A percentile compares a stretch with the other conserved stretches of the same genome.
These are phyloP conservation scores for Eimeria necatrix DNA, from an alignment of 169 alveolate species.

Conservation along the genomic window DNA sequence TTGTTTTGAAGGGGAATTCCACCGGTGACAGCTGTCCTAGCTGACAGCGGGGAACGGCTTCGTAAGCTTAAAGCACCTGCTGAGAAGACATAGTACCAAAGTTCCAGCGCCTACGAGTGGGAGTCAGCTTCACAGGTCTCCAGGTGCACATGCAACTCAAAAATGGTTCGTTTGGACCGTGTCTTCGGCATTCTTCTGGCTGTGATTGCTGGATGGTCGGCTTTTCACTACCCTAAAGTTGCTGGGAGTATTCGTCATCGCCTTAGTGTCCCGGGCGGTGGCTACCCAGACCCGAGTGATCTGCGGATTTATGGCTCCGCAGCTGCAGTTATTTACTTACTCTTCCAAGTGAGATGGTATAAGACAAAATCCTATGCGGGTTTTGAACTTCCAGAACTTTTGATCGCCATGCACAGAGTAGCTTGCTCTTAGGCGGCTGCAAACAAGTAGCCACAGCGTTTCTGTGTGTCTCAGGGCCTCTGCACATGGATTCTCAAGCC, in stretches of 20 bases:
- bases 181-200: conserved; percentile 74
- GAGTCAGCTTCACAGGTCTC: conserved; percentile 20
- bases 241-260: conserved; percentile 75
- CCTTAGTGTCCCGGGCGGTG: conserved; percentile 67
- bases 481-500: conserved; percentile 77
- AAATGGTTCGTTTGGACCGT: conserved; percentile 75
- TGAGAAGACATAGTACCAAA: background rate
- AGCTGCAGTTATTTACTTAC: conserved; percentile 44
- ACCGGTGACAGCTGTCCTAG: conserved; percentile 60
- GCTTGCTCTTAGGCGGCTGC: background rate
- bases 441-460: background rate
- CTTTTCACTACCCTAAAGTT: conserved; percentile 69
- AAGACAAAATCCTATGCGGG: background rate
- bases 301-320: conserved; percentile 73
- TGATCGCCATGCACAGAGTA: background rate
- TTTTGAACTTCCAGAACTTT: background rate
- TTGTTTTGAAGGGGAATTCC: conserved; percentile 27
- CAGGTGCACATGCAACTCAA: conserved; percentile 61
- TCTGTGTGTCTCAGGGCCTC: conserved; percentile 62
- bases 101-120: conserved; percentile 40
- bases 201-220: conserved; percentile 69
- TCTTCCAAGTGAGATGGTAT: conserved; percentile 37
- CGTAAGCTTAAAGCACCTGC: conserved; percentile 9
- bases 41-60: conserved; percentile 65
- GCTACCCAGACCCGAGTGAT: conserved; percentile 74